phyloP scores from a whole-genome alignment of 371 early-diverging fungal species.

The Dichotomocladium elegans region DNA sequence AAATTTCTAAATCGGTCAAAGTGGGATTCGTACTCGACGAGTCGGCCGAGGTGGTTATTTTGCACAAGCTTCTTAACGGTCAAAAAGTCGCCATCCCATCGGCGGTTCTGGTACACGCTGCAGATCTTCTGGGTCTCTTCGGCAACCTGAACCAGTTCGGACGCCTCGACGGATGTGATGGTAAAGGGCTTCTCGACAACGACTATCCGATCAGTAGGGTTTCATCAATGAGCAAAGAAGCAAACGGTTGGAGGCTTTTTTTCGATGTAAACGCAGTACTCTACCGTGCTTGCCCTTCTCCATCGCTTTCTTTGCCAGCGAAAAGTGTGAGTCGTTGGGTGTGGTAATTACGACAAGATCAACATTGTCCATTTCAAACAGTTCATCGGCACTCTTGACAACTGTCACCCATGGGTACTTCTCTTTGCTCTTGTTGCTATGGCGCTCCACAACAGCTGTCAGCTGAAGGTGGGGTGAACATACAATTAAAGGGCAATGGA shows the following conservation, averaged over 20 bases:
- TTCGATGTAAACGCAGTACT: not conserved
- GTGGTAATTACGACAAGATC: constrained; percentile 74
- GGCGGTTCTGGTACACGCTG: constrained; percentile 76
- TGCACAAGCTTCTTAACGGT: constrained; percentile 62
- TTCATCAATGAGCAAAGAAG: too few relatives aligned
- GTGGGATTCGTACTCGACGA: constrained; percentile 71
- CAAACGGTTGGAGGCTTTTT: too few relatives aligned
- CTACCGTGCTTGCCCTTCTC: constrained; percentile 65
- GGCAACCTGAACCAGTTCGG: constrained; percentile 51
- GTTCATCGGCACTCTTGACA: constrained; percentile 49
- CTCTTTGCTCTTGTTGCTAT: constrained; percentile 31
- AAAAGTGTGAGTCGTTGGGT: constrained; percentile 67
- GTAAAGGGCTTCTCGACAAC: constrained; percentile 82
- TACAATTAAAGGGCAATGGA: constrained; percentile 67
- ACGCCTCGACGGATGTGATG: constrained; percentile 57
- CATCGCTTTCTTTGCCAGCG: constrained; percentile 58
- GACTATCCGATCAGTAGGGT: constrained; percentile 20
- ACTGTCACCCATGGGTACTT: constrained; percentile 54
- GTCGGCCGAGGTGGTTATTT: constrained; percentile 52
- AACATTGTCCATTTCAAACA: constrained; percentile 48
- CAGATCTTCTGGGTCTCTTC: constrained; percentile 55
- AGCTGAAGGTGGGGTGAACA: constrained; percentile 53
- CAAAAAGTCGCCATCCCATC: constrained; percentile 82
- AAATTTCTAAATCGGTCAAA: constrained; percentile 75
- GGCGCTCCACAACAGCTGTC: constrained; percentile 59